These are phyloP conservation scores for Bryoerythrophyllum caledonicum DNA, from an alignment of 225 moss, liverwort and hornwort species.

Conservation along the genomic window DNA sequence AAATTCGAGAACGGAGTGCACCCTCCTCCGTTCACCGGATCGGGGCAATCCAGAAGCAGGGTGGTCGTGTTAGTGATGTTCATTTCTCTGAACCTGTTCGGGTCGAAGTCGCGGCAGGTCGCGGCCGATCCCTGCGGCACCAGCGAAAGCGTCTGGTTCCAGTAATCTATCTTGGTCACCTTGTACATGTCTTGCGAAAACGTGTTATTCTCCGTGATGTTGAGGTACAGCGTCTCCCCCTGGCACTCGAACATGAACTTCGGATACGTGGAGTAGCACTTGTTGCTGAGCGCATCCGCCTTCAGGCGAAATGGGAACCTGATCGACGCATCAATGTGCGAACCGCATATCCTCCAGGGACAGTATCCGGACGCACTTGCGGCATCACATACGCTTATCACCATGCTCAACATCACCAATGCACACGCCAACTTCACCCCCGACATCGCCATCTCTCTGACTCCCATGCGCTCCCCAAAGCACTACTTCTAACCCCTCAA, in stretches of 20 bases:
- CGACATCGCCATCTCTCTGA: neutral
- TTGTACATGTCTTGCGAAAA: neutral
- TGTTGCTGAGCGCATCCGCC: neutral
- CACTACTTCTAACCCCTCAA: neutral
- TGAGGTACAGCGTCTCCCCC: neutral
- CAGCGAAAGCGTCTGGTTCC: slow-evolving; percentile 1
- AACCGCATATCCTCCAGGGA: neutral
- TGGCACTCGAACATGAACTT: neutral
- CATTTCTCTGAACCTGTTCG: slow-evolving; percentile 22
- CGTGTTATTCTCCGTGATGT: neutral
- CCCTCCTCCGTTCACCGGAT: too few species aligned
- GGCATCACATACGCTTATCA: slow-evolving; percentile 14
- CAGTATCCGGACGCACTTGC: neutral
- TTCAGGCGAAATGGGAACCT: slow-evolving; percentile 11
- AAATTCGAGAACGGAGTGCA: neutral
- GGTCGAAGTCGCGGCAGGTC: slow-evolving; percentile 16
- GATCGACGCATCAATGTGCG: neutral
- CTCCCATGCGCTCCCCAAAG: neutral
- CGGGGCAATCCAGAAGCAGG: slow-evolving; percentile 24
- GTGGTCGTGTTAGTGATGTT: slow-evolving; percentile 21
- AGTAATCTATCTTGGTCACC: slow-evolving; percentile 26
- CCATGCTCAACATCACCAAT: neutral
- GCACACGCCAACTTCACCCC: slow-evolving; percentile 16
- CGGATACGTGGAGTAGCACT: neutral
- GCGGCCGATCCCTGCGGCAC: neutral